A percentile compares a stretch with the other conserved stretches of the same genome.
These are phyloP conservation scores for Betula pendula DNA, from an alignment of 306 rosid species.

Conservation along the genomic window DNA sequence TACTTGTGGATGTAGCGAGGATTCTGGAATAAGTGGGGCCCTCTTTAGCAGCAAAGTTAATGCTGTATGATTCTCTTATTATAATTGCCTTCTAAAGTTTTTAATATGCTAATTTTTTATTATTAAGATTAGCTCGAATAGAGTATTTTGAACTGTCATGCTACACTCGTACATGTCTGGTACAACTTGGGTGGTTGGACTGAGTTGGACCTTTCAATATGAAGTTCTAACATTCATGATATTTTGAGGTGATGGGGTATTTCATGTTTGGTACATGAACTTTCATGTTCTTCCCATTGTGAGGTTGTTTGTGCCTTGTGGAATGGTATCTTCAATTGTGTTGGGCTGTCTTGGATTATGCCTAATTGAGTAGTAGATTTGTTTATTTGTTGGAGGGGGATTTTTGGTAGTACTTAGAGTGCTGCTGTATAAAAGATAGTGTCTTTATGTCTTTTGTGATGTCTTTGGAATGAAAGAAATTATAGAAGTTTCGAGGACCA, in stretches of 20 bases:
- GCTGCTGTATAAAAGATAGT: too few species aligned
- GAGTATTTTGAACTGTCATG: constrained; percentile 18
- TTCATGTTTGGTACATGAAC: neutral
- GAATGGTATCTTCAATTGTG: too few species aligned
- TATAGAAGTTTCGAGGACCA: too few species aligned
- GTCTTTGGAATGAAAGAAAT: too few species aligned
- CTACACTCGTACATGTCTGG: neutral
- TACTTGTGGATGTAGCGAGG: constrained; percentile 59
- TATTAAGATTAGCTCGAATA: constrained; percentile 10
- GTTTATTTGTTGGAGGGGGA: too few species aligned
- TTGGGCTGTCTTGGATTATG: too few species aligned
- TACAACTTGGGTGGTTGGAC: constrained; percentile 14
- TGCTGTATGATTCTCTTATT: constrained; percentile 51
- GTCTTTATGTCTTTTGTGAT: neutral
- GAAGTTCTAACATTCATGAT: neutral
- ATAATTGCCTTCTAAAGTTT: constrained; percentile 1
- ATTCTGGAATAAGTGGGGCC: constrained; percentile 73
- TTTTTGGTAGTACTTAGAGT: too few species aligned
- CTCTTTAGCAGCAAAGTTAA: constrained; percentile 91
- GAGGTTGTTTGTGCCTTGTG: too few species aligned
- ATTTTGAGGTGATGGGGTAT: neutral
- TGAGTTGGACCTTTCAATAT: constrained; percentile 1
- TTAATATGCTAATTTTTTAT: constrained; percentile 1
- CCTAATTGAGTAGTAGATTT: too few species aligned
- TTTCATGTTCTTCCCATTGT: neutral